Evolutionary conservation across 331 rosid genomes (phyloP).

Genomic region (Phaseolus coccineus): DNA sequence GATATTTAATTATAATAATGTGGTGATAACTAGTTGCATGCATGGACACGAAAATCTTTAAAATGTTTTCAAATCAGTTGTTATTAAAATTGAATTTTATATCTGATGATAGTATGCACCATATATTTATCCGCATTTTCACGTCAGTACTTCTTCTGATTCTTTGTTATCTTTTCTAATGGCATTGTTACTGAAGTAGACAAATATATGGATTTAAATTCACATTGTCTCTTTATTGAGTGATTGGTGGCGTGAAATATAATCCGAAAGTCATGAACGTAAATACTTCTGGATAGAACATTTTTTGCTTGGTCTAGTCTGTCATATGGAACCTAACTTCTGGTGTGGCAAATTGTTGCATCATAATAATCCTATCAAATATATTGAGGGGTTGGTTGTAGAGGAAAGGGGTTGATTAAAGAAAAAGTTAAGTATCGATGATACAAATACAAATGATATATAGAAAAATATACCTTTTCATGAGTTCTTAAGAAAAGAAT

Average conservation of each 20-base stretch:
- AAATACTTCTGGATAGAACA: background rate
- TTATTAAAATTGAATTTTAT: background rate
- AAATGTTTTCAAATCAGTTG: constrained; percentile 2
- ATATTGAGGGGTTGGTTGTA: constrained; percentile 33
- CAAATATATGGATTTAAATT: background rate
- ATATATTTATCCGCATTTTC: background rate
- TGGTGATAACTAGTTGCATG: constrained; percentile 16
- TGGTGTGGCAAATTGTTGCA: background rate
- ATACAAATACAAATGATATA: too few relatives aligned
- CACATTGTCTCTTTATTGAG: background rate
- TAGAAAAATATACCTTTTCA: too few relatives aligned
- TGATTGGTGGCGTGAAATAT: constrained; percentile 12
- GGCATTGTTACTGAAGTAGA: constrained; percentile 19
- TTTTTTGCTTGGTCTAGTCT: background rate
- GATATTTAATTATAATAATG: constrained; percentile 19
- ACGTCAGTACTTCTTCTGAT: background rate
- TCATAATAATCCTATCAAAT: constrained; percentile 5
- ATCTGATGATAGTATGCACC: constrained; percentile 5
- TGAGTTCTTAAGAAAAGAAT: too few relatives aligned
- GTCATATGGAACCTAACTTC: background rate
- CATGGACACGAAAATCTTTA: constrained; percentile 25
- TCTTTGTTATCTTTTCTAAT: constrained; percentile 3
- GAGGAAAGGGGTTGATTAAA: background rate
- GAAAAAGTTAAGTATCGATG: too few relatives aligned
- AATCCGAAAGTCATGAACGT: background rate